phyloP scores from a whole-genome alignment of 179 eudicot species.

The Silene noctiflora region DNA sequence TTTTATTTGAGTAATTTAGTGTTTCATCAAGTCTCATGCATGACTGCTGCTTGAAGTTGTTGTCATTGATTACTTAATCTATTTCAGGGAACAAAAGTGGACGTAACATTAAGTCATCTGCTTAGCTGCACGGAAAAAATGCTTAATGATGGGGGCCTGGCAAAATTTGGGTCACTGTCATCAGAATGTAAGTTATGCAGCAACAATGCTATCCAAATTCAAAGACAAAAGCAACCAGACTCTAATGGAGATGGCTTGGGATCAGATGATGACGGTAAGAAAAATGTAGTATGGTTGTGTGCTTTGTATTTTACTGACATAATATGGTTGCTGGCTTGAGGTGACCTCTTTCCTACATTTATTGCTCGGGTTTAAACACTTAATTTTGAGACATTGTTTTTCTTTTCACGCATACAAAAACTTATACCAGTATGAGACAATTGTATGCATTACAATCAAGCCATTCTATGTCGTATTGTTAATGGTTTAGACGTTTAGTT shows the following conservation, averaged over 20 bases:
- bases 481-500: neutral
- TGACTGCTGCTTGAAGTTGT: neutral
- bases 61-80: neutral
- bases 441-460: conserved; percentile 2
- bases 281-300: neutral
- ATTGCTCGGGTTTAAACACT: neutral
- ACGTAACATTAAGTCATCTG: conserved; percentile 60
- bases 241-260: conserved; percentile 27
- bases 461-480: neutral
- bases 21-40: neutral
- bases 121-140: conserved; percentile 44
- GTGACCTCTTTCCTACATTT: neutral
- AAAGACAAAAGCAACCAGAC: conserved; percentile 26
- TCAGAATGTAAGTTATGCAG: conserved; percentile 35
- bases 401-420: neutral
- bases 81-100: conserved; percentile 46
- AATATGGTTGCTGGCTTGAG: neutral
- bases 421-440: neutral
- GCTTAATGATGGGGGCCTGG: conserved; percentile 33
- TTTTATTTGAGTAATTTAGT: neutral
- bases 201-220: conserved; percentile 22
- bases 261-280: conserved; percentile 44
- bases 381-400: neutral
- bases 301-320: neutral
- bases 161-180: conserved; percentile 35